Base-by-base conservation (phyloP, 73 alveolate species). In the Diophrys appendiculata region DNA sequence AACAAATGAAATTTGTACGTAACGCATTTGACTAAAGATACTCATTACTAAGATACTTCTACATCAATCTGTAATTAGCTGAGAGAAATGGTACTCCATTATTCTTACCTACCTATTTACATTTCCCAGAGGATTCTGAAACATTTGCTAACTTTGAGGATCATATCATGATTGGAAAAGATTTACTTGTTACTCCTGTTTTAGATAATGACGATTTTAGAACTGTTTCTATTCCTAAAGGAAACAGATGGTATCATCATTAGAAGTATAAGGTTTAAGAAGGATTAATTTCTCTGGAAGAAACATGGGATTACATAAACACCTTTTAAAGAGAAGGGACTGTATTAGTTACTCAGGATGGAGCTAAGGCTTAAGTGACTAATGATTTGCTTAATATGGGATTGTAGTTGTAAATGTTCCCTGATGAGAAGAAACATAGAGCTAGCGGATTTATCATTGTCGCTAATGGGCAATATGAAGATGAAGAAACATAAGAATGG, bases 1-100 rank as follows among this genome's bases (percentile, higher is more conserved):
- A 43, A 11, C 5, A 43, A 43, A 11, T 43, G n/a, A 5, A 43
- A 43, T 18, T 43, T 18, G 60, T 43, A 5, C 5, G 60, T 11
- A 11, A 43, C 60, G 60, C 81, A 13, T 22, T 72, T 8, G 28
- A 29, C 11, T 71, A 52, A 52, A 35, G 81, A 72, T 72, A 72
- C 54, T 33, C 72, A 25, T 54, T 72, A 1, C 54, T 72, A 1
- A n/a, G 81, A 23, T 33, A 72, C 26, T 1, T 72, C 8, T 72
- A 72, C 71, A 72, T 71, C 14, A 27, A 65, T 1, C 71, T 72
- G 22, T 43, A 1, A 29, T 43, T 27, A 52, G n/a, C 81, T 23
- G 24, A 32, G 13, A 30, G 14, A n/a, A 27, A 1, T 33, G 81
- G 81, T 23, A 65, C 35, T 72, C 25, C 71, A 2, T 2, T 23